These are phyloP conservation scores for Chrysoporthe deuterocubensis DNA, from an alignment of 2,329 filamentous ascomycete genomes.

Conservation along the genomic window DNA sequence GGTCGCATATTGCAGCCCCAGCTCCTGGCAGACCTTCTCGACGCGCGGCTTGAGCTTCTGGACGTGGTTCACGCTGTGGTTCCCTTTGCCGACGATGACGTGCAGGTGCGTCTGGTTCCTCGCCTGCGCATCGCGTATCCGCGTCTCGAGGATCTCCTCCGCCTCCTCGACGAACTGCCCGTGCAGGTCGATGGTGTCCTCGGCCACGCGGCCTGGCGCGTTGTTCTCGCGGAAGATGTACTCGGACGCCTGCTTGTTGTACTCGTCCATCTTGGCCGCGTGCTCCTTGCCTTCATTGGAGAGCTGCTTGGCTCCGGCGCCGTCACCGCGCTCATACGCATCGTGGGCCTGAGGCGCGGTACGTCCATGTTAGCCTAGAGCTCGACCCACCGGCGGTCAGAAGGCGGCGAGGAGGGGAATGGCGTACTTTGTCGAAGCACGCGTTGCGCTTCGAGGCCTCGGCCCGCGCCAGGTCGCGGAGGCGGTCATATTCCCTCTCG, in stretches of 20 bases:
- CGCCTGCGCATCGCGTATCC: constrained; percentile 77
- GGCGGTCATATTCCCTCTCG: constrained; percentile 89
- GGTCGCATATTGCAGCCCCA: constrained; percentile 80
- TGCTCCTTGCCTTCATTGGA: constrained; percentile 86
- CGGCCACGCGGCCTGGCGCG: constrained; percentile 70
- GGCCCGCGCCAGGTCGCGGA: constrained; percentile 79
- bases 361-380: constrained; percentile 8
- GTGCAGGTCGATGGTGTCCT: constrained; percentile 91
- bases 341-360: constrained; percentile 62
- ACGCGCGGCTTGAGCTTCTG: constrained; percentile 97
- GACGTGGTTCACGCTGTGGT: constrained; percentile 79
- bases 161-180: constrained; percentile 95
- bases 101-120: constrained; percentile 82
- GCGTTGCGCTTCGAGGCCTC: constrained; percentile 78
- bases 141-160: constrained; percentile 83
- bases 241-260: constrained; percentile 89
- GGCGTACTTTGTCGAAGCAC: constrained; percentile 72
- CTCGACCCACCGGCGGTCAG: constrained; percentile 1
- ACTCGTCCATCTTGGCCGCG: constrained; percentile 81
- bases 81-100: constrained; percentile 95
- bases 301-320: constrained; percentile 79
- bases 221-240: constrained; percentile 98
- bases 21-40: constrained; percentile 80
- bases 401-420: constrained; percentile 8
- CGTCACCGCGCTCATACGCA: constrained; percentile 84